These are phyloP conservation scores for Straminergon stramineum DNA, from an alignment of 225 moss, liverwort and hornwort species.

Conservation along the genomic window DNA sequence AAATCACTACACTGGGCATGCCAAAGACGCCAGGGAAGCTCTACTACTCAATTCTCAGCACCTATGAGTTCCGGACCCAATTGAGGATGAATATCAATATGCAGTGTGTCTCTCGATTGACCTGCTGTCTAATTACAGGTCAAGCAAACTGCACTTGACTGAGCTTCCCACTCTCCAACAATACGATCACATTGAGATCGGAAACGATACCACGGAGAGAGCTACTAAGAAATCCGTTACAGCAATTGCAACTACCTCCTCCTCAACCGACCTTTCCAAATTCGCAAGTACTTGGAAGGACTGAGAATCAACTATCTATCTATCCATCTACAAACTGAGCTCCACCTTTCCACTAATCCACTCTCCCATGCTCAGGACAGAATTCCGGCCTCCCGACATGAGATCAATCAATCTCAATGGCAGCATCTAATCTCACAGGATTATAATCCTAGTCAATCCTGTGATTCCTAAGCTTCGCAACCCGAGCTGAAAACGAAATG, in stretches of 20 bases:
- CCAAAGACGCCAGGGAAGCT: not conserved
- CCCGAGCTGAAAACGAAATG: not conserved
- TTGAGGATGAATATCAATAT: not conserved
- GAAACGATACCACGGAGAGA: slow-evolving; percentile 22
- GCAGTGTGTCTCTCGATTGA: not conserved
- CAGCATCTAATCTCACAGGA: not conserved
- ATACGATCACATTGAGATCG: slow-evolving; percentile 2
- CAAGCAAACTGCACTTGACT: not conserved
- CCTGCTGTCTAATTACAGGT: not conserved
- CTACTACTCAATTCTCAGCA: not conserved
- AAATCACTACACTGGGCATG: not conserved
- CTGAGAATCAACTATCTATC: not conserved
- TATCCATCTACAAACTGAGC: not conserved
- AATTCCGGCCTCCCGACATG: not conserved
- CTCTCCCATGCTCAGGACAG: not conserved
- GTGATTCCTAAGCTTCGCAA: not conserved
- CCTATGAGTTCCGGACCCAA: not conserved
- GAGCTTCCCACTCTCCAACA: not conserved
- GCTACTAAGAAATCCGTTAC: slow-evolving; percentile 7
- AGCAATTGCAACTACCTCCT: slow-evolving; percentile 16
- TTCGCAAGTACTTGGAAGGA: not conserved
- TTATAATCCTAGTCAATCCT: not conserved
- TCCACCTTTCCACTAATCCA: not conserved
- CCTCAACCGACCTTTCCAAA: not conserved
- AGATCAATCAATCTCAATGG: not conserved